Evolutionary conservation across 2,329 filamentous ascomycete genomes (phyloP), one percentile per base, ranked within the genome.

Genomic region (Hymenoscyphus repandus): DNA sequence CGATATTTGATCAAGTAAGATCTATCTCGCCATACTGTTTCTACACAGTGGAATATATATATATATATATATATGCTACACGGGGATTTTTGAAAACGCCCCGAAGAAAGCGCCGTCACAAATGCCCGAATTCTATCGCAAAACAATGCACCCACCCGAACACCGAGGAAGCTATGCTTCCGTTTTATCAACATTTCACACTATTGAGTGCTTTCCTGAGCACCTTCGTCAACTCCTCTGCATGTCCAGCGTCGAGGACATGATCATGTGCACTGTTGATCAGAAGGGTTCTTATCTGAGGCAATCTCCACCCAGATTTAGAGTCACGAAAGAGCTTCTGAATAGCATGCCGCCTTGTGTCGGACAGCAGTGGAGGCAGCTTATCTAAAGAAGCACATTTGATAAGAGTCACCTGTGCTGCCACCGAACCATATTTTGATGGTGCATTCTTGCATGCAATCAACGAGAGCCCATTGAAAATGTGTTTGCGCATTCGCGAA

Each of bases 391-490:
- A 13, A 18, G 41, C 22, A 31, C 41, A 44, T 32, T 44, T 44
- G 41, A 44, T 44, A 33, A 44, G 41, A 7, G 41, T 18, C 2
- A 44, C 41, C 10, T 20, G 41, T n/a, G 41, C 41, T 10, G 3
- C n/a, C 30, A 44, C 41, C 5, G 41, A 5, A 10, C 22, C 27
- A 44, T 44, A 44, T 32, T 32, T 44, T 5, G 41, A 44, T 31
- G 22, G 41, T 22, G 41, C 15, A 22, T 32, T 32, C 31, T 44
- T 44, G 27, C 41, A 44, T 13, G 41, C 41, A n/a, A 44, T 44
- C 22, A 44, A 32, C 30, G 41, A 44, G n/a, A 44, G 31, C 5
- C 41, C 41, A 17, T 44, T 44, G 41, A 44, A 44, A 32, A 44
- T 44, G 18, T 44, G 41, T 32, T 44, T 44, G 22, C 41, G 41